Base-by-base conservation (phyloP, 495 filamentous ascomycete species). In the Trichocladium uniseriatum region DNA sequence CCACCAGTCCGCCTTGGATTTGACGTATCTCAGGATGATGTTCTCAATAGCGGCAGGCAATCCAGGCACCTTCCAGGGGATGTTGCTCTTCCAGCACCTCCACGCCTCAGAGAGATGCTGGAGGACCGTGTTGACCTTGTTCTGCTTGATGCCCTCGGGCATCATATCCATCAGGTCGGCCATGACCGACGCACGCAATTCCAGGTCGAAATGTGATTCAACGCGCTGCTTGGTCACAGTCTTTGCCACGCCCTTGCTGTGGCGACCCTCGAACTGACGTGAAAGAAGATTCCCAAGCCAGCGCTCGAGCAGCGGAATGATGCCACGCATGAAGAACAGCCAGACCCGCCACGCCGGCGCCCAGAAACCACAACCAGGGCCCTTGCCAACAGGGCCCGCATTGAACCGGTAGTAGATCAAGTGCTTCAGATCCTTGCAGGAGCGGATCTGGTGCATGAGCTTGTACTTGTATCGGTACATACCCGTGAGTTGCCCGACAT, bases 381-480 rank as follows among this genome's bases (percentile, higher is more conserved):
- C 94, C 63, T 99, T 99, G 24, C 94, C 94, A 37, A 99, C 94
- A 19, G 94, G 86, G 0, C 91, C 92, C 29, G 90, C 91, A 66
- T 99, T 99, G 73, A 99, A 99, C 13, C 94, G 87, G 65, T 99
- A 96, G 72, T 99, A 99, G 54, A 99, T 96, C 43, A 99, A 65
- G 79, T 99, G 94, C 79, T 99, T 99, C 60, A 99, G 69, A 69
- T 99, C 94, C 64, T 99, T 99, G 73, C 94, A 99, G 2, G 94
- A 92, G 40, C 94, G 89, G 59, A 99, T 97, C 69, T 99, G 94
- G 66, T 99, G 94, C 94, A 99, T 99, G 31, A 99, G 78, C 74
- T 99, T 99, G 73, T 99, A 99, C 76, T 99, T 99, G 79, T 99
- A 99, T 22, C 94, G 87, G 70, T 99, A 99, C 94, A 99, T 99